Percentiles rank a stretch among this genome's conserved stretches.
These are phyloP conservation scores for Penicillium occitanis DNA, from an alignment of 2,329 filamentous ascomycete species.

Conservation along the genomic window DNA sequence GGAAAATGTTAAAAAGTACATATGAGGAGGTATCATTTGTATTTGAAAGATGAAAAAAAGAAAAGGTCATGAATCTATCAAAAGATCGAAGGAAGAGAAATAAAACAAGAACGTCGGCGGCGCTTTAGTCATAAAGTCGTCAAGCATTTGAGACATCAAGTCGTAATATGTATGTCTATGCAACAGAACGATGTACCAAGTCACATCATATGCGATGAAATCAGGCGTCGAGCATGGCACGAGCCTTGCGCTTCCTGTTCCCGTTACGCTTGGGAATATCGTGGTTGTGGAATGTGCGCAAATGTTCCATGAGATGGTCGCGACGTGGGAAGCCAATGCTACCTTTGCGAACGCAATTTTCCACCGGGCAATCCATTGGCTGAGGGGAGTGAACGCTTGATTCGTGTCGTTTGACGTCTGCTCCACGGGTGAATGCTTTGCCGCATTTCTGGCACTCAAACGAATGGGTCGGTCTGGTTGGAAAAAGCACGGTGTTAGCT, in stretches of 20 bases:
- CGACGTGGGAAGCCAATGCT: constrained; percentile 54
- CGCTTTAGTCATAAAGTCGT: background rate
- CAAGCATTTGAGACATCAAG: constrained; percentile 9
- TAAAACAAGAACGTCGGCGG: background rate
- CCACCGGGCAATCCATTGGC: constrained; percentile 46
- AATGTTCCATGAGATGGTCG: constrained; percentile 60
- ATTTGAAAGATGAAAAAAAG: background rate
- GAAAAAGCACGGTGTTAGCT: background rate
- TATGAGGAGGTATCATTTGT: background rate
- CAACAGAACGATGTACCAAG: background rate
- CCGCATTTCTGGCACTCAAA: constrained; percentile 37
- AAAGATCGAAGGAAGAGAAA: background rate
- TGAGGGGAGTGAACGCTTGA: constrained; percentile 48
- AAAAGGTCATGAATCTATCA: background rate
- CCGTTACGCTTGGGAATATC: constrained; percentile 43
- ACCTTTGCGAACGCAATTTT: constrained; percentile 48
- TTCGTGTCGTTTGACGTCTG: constrained; percentile 53
- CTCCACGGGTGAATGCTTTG: constrained; percentile 47
- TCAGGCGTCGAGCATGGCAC: background rate
- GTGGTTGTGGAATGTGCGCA: constrained; percentile 56
- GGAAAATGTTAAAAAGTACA: background rate
- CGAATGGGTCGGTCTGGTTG: constrained; percentile 31
- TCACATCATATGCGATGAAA: background rate
- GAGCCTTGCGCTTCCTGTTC: constrained; percentile 14
- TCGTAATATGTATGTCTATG: constrained; percentile 6